phyloP scores from a whole-genome alignment of 768 basidiomycete genomes.

The Russula sp. region DNA sequence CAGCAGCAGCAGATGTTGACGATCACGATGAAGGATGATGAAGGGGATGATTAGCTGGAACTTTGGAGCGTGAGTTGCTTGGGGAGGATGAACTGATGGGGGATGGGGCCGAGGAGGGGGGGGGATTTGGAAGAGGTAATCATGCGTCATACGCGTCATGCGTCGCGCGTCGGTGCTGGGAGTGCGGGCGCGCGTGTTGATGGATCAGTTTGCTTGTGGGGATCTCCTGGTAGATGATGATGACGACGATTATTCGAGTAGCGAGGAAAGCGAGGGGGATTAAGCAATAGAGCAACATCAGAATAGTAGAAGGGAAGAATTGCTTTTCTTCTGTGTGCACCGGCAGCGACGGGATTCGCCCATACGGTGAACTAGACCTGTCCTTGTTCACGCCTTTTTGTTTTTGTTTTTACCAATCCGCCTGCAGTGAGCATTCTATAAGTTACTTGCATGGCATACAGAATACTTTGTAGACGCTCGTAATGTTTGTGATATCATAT shows the following conservation, averaged over 20 bases:
- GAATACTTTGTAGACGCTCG: too few species aligned
- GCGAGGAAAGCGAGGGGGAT: conserved; percentile 41
- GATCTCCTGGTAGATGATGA: conserved; percentile 29
- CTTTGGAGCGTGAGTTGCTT: conserved; percentile 18
- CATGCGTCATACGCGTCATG: background rate
- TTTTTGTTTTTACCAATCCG: too few species aligned
- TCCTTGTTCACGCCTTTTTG: too few species aligned
- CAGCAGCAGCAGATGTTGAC: conserved; percentile 24
- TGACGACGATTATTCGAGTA: conserved; percentile 47
- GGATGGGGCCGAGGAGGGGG: conserved; percentile 29
- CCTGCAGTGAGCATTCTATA: too few species aligned
- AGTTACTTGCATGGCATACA: too few species aligned
- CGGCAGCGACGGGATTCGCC: too few species aligned
- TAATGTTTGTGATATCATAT: too few species aligned
- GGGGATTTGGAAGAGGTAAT: conserved; percentile 45
- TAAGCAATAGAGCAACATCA: background rate
- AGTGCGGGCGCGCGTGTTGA: conserved; percentile 32
- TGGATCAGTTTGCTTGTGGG: conserved; percentile 43
- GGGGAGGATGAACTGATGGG: conserved; percentile 14
- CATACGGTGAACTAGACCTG: too few species aligned
- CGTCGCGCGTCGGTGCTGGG: conserved; percentile 8
- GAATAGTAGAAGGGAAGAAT: too few species aligned
- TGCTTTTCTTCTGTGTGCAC: too few species aligned
- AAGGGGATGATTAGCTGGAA: conserved; percentile 29
- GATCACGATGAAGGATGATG: conserved; percentile 33